Conservation (phyloP, 2,329 filamentous ascomycete genomes). For the Phyllosticta citrichinensis region DNA sequence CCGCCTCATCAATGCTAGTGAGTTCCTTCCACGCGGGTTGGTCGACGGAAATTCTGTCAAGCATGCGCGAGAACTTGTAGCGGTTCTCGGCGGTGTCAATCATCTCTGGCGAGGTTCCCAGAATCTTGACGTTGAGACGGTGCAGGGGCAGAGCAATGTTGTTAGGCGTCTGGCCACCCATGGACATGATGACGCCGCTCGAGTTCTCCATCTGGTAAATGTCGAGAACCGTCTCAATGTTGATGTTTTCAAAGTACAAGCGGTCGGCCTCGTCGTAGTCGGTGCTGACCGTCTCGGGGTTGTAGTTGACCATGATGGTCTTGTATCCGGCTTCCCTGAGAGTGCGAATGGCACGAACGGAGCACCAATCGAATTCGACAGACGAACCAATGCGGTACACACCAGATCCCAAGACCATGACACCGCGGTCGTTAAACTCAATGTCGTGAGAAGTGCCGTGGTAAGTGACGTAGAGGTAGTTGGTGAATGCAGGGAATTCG, state of each 20-base stretch:
- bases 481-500: constrained; percentile 88
- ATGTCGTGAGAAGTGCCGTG: constrained; percentile 83
- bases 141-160: constrained; percentile 90
- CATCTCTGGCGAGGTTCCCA: constrained; percentile 97
- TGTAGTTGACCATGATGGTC: constrained; percentile 87
- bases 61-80: constrained; percentile 97
- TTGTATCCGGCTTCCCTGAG: constrained; percentile 76
- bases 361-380: constrained; percentile 99
- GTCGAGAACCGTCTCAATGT: constrained; percentile 78
- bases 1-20: constrained; percentile 86
- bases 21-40: constrained; percentile 98
- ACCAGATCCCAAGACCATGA: constrained; percentile 93
- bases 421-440: constrained; percentile 73
- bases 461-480: constrained; percentile 95
- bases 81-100: constrained; percentile 96
- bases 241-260: constrained; percentile 95
- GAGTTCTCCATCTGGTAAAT: constrained; percentile 84
- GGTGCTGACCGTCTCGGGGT: constrained; percentile 80
- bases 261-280: constrained; percentile 93
- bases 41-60: constrained; percentile 88
- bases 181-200: constrained; percentile 79
- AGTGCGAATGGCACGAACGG: constrained; percentile 85
- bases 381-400: constrained; percentile 96
- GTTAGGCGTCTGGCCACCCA: constrained; percentile 96
- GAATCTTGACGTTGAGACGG: constrained; percentile 79